Evolutionary conservation across 2,329 filamentous ascomycete species (phyloP), one percentile per base, ranked within the genome.

Genomic region (Macrophomina phaseolina): DNA sequence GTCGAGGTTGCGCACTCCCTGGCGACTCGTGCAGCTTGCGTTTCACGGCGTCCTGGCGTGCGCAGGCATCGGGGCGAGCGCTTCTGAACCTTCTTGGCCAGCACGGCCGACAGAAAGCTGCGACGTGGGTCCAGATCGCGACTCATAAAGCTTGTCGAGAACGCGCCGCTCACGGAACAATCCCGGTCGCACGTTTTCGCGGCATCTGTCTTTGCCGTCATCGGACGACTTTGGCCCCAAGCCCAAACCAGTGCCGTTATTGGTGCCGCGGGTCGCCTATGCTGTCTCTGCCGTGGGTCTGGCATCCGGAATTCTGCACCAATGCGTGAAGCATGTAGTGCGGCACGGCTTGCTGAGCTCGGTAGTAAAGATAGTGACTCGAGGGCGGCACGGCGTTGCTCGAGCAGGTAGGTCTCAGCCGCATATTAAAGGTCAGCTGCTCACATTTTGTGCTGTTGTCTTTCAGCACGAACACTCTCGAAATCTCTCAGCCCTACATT

Each of bases 351-450:
- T 18, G 45, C 6, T 16, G 58, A 40, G 14, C 58, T 62, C 58
- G 58, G 45, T 49, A 62, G 34, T 28, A n/a, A 28, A 38, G 42
- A 38, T 49, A 23, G 58, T 28, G 58, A 49, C n/a, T 62, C 32
- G 56, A 5, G 56, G 34, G 56, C 56, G 42, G 56, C 42, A 23
- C 42, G 8, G 18, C 56, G 5, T 34, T 46, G 14, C 56, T 34
- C 28, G 28, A 23, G 6, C 8, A 28, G 18, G 58, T 62, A 38
- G 42, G 49, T 49, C 58, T 30, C 58, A 4, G 32, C 12, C 30
- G 58, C 11, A 42, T 62, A 62, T 62, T 62, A 62, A 62, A 62
- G 58, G 46, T 61, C 56, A 49, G 23, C 56, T 61, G 56, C 32
- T 61, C 56, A 49, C 56, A 36, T 58, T 11, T 12, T 60, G 40